Evolutionary conservation across 768 basidiomycete species (phyloP).

Genomic region (Glaciozyma antarctica): DNA sequence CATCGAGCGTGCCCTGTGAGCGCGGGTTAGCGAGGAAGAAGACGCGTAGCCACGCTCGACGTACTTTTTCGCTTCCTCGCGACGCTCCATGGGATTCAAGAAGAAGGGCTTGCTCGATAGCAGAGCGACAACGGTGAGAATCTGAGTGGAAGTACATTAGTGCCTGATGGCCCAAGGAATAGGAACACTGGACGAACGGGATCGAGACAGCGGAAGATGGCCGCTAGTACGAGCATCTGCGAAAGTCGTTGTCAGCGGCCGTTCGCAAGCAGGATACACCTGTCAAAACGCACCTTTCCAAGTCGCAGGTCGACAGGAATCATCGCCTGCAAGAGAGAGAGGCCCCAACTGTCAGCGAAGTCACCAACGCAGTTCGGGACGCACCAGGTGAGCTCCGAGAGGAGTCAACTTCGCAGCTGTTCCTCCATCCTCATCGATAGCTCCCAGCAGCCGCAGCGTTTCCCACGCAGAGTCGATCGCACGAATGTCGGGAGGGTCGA

Average conservation of each 20-base stretch:
- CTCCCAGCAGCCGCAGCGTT: constrained; percentile 66
- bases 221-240: constrained; percentile 80
- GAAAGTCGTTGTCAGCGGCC: constrained; percentile 6
- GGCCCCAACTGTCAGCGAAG: neutral
- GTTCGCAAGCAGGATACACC: neutral
- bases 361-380: neutral
- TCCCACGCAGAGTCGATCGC: constrained; percentile 70
- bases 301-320: constrained; percentile 81
- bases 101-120: constrained; percentile 85
- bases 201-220: constrained; percentile 71
- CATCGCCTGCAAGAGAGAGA: constrained; percentile 40
- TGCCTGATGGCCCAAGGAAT: neutral
- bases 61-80: constrained; percentile 67
- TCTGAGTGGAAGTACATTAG: constrained; percentile 20
- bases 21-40: neutral
- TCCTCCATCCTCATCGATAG: constrained; percentile 52
- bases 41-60: constrained; percentile 23
- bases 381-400: constrained; percentile 65
- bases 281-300: constrained; percentile 53
- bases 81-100: constrained; percentile 65
- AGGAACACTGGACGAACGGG: constrained; percentile 40
- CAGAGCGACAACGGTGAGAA: constrained; percentile 69
- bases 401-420: constrained; percentile 53
- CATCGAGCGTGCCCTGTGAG: constrained; percentile 55
- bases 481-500: constrained; percentile 67